Conservation (phyloP, 2,329 filamentous ascomycete genomes). For the Sordariomycetes sp. region DNA sequence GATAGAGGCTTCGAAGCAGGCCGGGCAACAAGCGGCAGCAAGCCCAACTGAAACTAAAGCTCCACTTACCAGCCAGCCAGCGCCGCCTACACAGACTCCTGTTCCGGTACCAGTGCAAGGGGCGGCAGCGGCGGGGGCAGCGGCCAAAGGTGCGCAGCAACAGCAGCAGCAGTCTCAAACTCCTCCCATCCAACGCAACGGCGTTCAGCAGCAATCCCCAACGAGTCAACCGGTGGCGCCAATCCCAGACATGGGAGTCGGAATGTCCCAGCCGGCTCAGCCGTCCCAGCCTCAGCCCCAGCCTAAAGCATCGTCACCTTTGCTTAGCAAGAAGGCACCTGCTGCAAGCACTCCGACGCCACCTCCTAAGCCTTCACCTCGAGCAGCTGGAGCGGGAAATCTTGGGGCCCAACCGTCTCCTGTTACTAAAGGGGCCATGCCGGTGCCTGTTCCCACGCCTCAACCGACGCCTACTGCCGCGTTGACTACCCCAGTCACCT, state of each 20-base stretch:
- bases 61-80: background rate
- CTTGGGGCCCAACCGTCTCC: constrained; percentile 5
- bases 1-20: constrained; percentile 6
- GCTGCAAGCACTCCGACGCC: background rate
- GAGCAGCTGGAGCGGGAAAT: background rate
- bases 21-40: background rate
- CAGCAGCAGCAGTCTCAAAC: constrained; percentile 8
- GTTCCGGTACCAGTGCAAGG: background rate
- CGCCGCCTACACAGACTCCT: background rate
- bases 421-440: background rate
- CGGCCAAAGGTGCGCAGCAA: background rate
- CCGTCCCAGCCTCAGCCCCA: constrained; percentile 6
- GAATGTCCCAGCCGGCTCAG: constrained; percentile 13
- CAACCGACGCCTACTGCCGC: constrained; percentile 4
- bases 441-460: background rate
- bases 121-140: no score
- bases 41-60: background rate
- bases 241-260: constrained; percentile 43
- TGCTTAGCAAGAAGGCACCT: background rate
- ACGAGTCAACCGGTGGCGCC: constrained; percentile 28
- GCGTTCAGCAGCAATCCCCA: background rate
- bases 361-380: background rate
- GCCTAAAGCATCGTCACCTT: background rate
- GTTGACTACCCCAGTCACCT: constrained; percentile 9
- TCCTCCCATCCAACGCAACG: constrained; percentile 4